Conservation (phyloP, 768 basidiomycete species). For the Gloeostereum incarnatum region DNA sequence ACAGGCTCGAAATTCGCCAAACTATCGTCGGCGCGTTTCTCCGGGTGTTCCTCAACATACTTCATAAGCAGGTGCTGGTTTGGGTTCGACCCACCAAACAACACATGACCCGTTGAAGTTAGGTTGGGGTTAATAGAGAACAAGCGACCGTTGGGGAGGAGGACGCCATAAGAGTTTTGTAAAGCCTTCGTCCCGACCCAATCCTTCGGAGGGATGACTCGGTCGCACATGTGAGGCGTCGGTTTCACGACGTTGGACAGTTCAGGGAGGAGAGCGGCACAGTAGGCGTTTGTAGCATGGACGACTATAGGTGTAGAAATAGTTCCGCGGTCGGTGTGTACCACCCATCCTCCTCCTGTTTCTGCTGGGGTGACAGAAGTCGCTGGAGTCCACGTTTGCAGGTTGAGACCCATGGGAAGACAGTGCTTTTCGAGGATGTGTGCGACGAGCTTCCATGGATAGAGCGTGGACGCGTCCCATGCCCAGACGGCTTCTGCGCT, state of each 20-base stretch:
- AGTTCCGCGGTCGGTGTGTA: slow-evolving; percentile 32
- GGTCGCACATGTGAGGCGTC: slow-evolving; percentile 12
- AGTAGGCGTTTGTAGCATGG: slow-evolving; percentile 49
- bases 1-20: slow-evolving; percentile 12
- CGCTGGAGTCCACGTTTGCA: slow-evolving; percentile 37
- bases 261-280: slow-evolving; percentile 33
- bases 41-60: slow-evolving; percentile 9
- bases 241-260: slow-evolving; percentile 20
- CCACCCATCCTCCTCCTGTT: slow-evolving; percentile 20
- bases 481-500: slow-evolving; percentile 22
- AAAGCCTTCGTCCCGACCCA: slow-evolving; percentile 9
- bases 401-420: slow-evolving; percentile 17
- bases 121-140: slow-evolving; percentile 12
- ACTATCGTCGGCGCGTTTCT: slow-evolving; percentile 9
- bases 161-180: slow-evolving; percentile 12
- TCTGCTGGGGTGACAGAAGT: slow-evolving; percentile 20
- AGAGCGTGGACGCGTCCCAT: slow-evolving; percentile 12
- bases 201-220: slow-evolving; percentile 11
- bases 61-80: slow-evolving; percentile 7
- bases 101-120: slow-evolving; percentile 9
- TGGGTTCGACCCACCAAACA: slow-evolving; percentile 12
- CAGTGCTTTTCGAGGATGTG: slow-evolving; percentile 6
- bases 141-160: slow-evolving; percentile 5
- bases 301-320: slow-evolving; percentile 32
- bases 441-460: slow-evolving; percentile 11